Evolutionary conservation across 2,329 filamentous ascomycete genomes (phyloP), one percentile per base, ranked within the genome.

Genomic region (Pyricularia sp.): DNA sequence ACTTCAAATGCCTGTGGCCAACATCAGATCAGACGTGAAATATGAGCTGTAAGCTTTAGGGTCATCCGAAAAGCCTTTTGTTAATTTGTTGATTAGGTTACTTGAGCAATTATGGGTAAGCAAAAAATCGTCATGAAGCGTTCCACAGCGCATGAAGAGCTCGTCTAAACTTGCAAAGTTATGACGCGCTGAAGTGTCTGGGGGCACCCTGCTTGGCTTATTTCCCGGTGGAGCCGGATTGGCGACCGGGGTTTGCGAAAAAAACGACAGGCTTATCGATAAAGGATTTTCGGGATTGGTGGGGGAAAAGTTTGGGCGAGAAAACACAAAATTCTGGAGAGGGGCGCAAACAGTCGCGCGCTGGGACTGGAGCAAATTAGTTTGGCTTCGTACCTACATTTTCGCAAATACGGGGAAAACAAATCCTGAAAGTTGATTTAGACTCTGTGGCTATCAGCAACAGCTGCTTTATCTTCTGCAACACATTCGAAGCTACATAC

Each of bases 91-190:
- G n/a, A 4, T 55, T 55, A 26, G 5, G 3, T 44, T 49, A 49
- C 40, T 49, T 49, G 24, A 57, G 22, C 53, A 57, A 28, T 26
- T 55, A 24, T 12, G 53, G 24, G 53, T 57, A 28, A 24, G 53
- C 53, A 28, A 57, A 55, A 57, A 57, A 57, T 28, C n/a, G 24
- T 24, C 26, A n/a, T 16, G 22, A 57, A 13, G 2, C 3, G 53
- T 28, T 62, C 61, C 61, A 49, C 30, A 62, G 60, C 62, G 35
- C 63, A 64, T 64, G 63, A 64, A 60, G 31, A n/a, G 30, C 53
- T 60, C 40, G 40, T 35, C 57, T 64, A 19, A 19, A 12, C 33
- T 63, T 40, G 26, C 40, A 28, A 57, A 57, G 53, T 57, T 57
- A 64, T 64, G 63, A 64, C 53, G 63, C 63, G 63, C 49, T 44